Evolutionary conservation across 106 monocot species (phyloP).

Genomic region (Allium fistulosum): DNA sequence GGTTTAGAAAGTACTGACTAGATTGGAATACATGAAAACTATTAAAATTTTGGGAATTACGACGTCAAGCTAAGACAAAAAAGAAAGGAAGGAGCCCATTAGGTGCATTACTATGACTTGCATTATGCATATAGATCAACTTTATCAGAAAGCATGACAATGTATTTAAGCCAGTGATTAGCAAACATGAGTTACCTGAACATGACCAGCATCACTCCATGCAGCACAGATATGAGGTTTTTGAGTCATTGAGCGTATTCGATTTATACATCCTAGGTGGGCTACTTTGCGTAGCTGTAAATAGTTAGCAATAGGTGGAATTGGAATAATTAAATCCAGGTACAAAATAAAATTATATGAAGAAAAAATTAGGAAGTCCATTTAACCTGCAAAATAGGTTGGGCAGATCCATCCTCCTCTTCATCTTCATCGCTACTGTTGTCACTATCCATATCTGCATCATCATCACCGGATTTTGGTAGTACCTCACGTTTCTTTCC

Average conservation of each 20-base stretch:
- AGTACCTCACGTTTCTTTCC: slow-evolving; percentile 80
- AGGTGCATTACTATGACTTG: too few species aligned
- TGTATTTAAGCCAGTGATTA: too few species aligned
- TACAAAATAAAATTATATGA: background rate
- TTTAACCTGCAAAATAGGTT: slow-evolving; percentile 64
- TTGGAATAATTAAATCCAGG: background rate
- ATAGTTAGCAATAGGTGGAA: background rate
- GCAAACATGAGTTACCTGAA: slow-evolving; percentile 48
- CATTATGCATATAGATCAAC: too few species aligned
- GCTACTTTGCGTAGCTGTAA: slow-evolving; percentile 73
- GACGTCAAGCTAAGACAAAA: too few species aligned
- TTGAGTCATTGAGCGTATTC: slow-evolving; percentile 81
- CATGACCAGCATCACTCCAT: slow-evolving; percentile 86
- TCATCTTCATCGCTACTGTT: slow-evolving; percentile 87
- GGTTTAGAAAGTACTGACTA: too few species aligned
- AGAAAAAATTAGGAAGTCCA: background rate
- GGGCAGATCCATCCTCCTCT: slow-evolving; percentile 32
- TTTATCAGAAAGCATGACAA: too few species aligned
- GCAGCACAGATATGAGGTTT: slow-evolving; percentile 87
- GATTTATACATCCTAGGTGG: slow-evolving; percentile 92
- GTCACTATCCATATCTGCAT: slow-evolving; percentile 55
- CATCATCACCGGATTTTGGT: slow-evolving; percentile 44
- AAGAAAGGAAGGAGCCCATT: too few species aligned
- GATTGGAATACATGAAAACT: background rate
- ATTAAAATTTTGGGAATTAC: background rate